Percentiles rank a stretch among this genome's conserved stretches.
Conservation (phyloP, 768 basidiomycete genomes). For the Boletus edulis region DNA sequence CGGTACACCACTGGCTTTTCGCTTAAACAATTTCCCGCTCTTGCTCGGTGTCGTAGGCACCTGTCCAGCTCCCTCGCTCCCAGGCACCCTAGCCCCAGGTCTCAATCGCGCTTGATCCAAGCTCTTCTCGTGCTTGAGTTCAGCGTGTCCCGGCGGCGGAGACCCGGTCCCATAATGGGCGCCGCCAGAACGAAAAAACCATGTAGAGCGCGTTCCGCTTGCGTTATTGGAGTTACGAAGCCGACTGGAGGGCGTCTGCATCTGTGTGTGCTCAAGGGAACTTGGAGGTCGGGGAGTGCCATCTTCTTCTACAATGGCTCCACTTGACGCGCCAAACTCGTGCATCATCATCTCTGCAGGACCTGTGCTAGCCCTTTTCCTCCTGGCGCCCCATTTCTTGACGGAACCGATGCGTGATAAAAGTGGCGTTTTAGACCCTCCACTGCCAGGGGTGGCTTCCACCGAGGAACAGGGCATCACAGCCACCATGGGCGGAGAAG, state of each 20-base stretch:
- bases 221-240: slow-evolving; percentile 15
- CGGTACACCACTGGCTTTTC: slow-evolving; percentile 22
- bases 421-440: slow-evolving; percentile 39
- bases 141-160: slow-evolving; percentile 36
- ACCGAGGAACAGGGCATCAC: slow-evolving; percentile 6
- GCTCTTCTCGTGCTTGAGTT: slow-evolving; percentile 32
- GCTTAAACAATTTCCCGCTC: slow-evolving; percentile 18
- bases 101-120: slow-evolving; percentile 24
- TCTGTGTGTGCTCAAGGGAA: slow-evolving; percentile 17
- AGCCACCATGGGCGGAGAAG: slow-evolving; percentile 15
- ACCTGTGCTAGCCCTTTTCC: slow-evolving; percentile 44
- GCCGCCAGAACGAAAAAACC: slow-evolving; percentile 55
- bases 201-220: slow-evolving; percentile 24
- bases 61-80: neutral
- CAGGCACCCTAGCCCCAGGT: slow-evolving; percentile 7
- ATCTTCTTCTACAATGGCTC: slow-evolving; percentile 17
- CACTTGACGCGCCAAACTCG: slow-evolving; percentile 15
- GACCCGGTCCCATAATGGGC: slow-evolving; percentile 43
- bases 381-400: slow-evolving; percentile 50
- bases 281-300: slow-evolving; percentile 28
- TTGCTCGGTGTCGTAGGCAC: slow-evolving; percentile 30
- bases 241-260: slow-evolving; percentile 19
- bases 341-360: slow-evolving; percentile 35
- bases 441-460: slow-evolving; percentile 31
- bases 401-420: slow-evolving; percentile 58